phyloP scores from a whole-genome alignment of 139 green algal species.

The Choricystis sp. region DNA sequence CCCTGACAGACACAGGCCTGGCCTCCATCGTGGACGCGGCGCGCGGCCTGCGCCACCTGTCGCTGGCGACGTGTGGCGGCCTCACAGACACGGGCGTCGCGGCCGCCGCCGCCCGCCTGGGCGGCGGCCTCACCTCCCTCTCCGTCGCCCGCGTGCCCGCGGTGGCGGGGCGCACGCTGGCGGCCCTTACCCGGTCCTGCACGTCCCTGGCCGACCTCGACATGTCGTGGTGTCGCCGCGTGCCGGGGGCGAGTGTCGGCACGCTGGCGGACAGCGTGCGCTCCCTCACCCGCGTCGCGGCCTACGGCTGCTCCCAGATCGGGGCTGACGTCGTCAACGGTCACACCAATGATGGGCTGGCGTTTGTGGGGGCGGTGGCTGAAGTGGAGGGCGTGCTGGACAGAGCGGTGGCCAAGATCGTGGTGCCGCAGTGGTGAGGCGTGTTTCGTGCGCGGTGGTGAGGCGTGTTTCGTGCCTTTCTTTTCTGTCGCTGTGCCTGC shows the following conservation, averaged over 20 bases:
- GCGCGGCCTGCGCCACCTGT: slow-evolving; percentile 6
- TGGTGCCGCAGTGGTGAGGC: too few relatives aligned
- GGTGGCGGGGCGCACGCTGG: slow-evolving; percentile 4
- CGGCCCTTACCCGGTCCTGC: slow-evolving; percentile 2
- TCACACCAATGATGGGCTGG: slow-evolving; percentile 8
- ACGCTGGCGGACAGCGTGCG: slow-evolving; percentile 28
- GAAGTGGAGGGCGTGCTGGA: background rate
- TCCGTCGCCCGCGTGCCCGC: slow-evolving; percentile 11
- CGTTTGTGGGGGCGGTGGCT: background rate
- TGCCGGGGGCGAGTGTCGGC: slow-evolving; percentile 19
- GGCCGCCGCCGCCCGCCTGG: background rate
- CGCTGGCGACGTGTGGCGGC: slow-evolving; percentile 2
- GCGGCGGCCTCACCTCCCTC: slow-evolving; percentile 3
- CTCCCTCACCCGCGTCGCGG: slow-evolving; percentile 9
- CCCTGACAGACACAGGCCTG: slow-evolving; percentile 18
- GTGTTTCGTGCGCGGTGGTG: too few relatives aligned
- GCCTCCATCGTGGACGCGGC: slow-evolving; percentile 16
- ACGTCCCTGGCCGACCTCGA: slow-evolving; percentile 21
- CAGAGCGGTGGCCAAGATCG: too few relatives aligned
- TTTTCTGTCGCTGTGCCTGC: too few relatives aligned
- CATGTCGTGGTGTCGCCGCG: slow-evolving; percentile 26
- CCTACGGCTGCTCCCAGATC: slow-evolving; percentile 28
- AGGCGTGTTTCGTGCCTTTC: too few relatives aligned
- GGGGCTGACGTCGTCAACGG: slow-evolving; percentile 4
- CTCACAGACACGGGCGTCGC: background rate